Conservation (phyloP, 2,329 filamentous ascomycete species). For the Trichoderma atrobrunneum region DNA sequence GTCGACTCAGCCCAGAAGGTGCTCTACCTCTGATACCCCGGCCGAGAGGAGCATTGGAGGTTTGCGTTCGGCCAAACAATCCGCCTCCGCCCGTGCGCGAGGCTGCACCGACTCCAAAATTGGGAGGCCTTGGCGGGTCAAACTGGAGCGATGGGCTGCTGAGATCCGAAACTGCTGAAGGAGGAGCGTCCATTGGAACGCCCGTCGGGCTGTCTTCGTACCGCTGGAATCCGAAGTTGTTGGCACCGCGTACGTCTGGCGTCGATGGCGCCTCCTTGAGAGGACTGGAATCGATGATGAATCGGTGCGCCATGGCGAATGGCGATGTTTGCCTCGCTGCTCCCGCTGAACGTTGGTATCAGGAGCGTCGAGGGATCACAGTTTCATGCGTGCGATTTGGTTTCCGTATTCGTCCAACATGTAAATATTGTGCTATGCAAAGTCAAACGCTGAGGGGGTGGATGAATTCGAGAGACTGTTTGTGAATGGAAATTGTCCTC, state of each 20-base stretch:
- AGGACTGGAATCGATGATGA: conserved; percentile 44
- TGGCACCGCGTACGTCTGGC: conserved; percentile 42
- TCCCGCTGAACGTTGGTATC: background rate
- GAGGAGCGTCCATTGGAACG: conserved; percentile 52
- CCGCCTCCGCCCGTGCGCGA: conserved; percentile 33
- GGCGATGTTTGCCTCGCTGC: conserved; percentile 4
- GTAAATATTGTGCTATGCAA: background rate
- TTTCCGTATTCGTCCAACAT: background rate
- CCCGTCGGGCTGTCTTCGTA: conserved; percentile 49
- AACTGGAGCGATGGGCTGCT: conserved; percentile 53
- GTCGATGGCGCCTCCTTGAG: conserved; percentile 48
- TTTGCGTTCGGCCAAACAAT: conserved; percentile 38
- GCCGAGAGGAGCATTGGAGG: conserved; percentile 45
- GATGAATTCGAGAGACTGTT: background rate
- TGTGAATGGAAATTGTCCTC: conserved; percentile 7
- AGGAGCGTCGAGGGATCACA: background rate
- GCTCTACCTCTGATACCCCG: conserved; percentile 47
- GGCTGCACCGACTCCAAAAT: conserved; percentile 35
- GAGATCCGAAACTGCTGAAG: conserved; percentile 52
- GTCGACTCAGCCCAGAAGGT: conserved; percentile 52
- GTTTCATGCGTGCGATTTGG: conserved; percentile 5
- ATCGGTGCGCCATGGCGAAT: conserved; percentile 40
- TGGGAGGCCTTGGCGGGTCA: conserved; percentile 39
- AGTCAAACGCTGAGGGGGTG: background rate
- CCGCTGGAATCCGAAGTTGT: conserved; percentile 36